Conservation (phyloP, 495 filamentous ascomycete species). For the Umbilicaria muhlenbergii region DNA sequence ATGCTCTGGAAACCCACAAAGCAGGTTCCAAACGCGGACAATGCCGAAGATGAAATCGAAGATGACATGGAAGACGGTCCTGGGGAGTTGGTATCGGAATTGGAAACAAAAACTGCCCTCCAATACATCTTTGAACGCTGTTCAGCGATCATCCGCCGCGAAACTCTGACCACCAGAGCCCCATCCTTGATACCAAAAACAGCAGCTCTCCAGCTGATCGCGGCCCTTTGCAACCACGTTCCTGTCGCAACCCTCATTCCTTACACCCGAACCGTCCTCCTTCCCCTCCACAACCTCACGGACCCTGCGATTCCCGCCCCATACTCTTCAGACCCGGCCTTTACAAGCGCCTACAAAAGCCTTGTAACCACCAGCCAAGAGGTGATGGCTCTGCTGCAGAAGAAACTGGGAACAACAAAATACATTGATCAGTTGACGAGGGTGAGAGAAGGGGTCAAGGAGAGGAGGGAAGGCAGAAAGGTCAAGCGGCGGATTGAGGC, state of each 20-base stretch:
- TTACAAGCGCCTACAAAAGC: slow-evolving; percentile 48
- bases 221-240: slow-evolving; percentile 41
- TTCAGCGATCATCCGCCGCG: slow-evolving; percentile 61
- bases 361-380: slow-evolving; percentile 55
- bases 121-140: slow-evolving; percentile 61
- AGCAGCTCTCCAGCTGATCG: slow-evolving; percentile 56
- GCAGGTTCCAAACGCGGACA: slow-evolving; percentile 16
- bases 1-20: slow-evolving; percentile 36
- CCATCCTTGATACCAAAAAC: slow-evolving; percentile 53
- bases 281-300: slow-evolving; percentile 70
- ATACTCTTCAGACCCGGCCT: slow-evolving; percentile 46
- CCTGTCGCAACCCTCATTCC: slow-evolving; percentile 38
- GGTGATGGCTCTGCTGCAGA: slow-evolving; percentile 59
- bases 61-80: slow-evolving; percentile 28
- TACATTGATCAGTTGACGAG: slow-evolving; percentile 53
- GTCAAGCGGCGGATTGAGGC: slow-evolving; percentile 77
- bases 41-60: slow-evolving; percentile 24
- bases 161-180: slow-evolving; percentile 46
- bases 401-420: slow-evolving; percentile 64
- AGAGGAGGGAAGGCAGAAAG: slow-evolving; percentile 53
- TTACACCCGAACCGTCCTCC: slow-evolving; percentile 50
- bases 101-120: slow-evolving; percentile 32
- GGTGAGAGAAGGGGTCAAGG: slow-evolving; percentile 51
- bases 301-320: slow-evolving; percentile 58
- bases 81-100: slow-evolving; percentile 1